A percentile compares a stretch with the other conserved stretches of the same genome.
Evolutionary conservation across 257 asterid genomes (phyloP).

Genomic region (Penstemon eatonii): DNA sequence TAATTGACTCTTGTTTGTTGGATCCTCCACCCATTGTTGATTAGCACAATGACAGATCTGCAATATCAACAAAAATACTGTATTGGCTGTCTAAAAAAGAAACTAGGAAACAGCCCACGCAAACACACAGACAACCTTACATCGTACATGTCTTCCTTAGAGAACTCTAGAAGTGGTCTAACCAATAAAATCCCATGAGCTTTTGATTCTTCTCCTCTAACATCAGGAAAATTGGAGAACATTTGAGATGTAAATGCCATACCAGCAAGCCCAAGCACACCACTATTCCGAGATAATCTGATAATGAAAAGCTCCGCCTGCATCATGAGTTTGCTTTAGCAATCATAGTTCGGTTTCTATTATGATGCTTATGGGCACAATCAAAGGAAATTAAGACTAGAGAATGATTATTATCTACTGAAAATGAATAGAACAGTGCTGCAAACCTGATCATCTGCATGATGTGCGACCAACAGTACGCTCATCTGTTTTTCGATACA

Average conservation of each 20-base stretch:
- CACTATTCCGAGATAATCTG: slow-evolving; percentile 83
- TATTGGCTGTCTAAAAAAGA: slow-evolving; percentile 9
- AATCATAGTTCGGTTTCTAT: slow-evolving; percentile 22
- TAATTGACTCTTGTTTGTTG: slow-evolving; percentile 67
- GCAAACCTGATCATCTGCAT: slow-evolving; percentile 93
- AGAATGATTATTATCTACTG: not conserved
- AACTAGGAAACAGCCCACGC: slow-evolving; percentile 25
- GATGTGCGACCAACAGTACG: slow-evolving; percentile 80
- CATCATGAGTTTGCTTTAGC: slow-evolving; percentile 36
- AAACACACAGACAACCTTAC: slow-evolving; percentile 37
- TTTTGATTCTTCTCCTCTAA: slow-evolving; percentile 39
- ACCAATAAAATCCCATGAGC: slow-evolving; percentile 61
- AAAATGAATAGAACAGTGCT: slow-evolving; percentile 15
- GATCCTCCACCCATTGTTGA: slow-evolving; percentile 95
- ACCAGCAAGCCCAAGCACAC: slow-evolving; percentile 96
- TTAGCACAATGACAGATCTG: slow-evolving; percentile 71
- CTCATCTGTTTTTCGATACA: slow-evolving; percentile 58
- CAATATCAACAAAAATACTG: slow-evolving; percentile 26
- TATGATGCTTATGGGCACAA: slow-evolving; percentile 7
- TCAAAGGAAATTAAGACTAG: not conserved
- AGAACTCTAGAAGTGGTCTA: slow-evolving; percentile 80
- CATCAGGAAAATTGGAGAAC: slow-evolving; percentile 45
- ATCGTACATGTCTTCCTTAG: slow-evolving; percentile 85
- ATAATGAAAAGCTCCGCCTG: slow-evolving; percentile 92
- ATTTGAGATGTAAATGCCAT: slow-evolving; percentile 69